Percentiles rank a stretch among this genome's conserved stretches.
Conservation (phyloP, 2,329 filamentous ascomycete species). For the Apiospora hydei region DNA sequence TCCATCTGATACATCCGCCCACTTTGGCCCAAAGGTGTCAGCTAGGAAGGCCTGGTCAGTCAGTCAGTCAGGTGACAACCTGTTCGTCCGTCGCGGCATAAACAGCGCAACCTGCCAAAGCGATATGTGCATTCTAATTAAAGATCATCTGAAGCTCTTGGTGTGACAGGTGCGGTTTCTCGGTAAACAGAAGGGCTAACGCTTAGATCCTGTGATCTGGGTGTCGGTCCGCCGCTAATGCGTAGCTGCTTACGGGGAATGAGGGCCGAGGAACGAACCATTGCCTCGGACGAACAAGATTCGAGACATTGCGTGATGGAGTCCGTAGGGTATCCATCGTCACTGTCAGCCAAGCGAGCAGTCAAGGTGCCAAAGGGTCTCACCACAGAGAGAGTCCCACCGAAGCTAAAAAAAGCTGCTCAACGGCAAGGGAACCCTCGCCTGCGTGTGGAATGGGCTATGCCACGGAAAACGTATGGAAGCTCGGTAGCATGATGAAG, state of each 20-base stretch:
- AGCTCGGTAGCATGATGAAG: slow-evolving; percentile 3
- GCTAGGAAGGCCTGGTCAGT: slow-evolving; percentile 6
- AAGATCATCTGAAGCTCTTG: slow-evolving; percentile 21
- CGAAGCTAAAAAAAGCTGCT: not conserved
- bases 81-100: slow-evolving; percentile 16
- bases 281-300: slow-evolving; percentile 19
- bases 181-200: slow-evolving; percentile 13
- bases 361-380: not conserved
- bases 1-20: slow-evolving; percentile 10
- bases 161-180: slow-evolving; percentile 22
- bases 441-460: not conserved
- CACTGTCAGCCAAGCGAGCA: not conserved
- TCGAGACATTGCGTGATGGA: slow-evolving; percentile 16
- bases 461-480: slow-evolving; percentile 12
- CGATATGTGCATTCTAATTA: slow-evolving; percentile 14
- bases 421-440: not conserved
- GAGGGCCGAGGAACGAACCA: slow-evolving; percentile 15
- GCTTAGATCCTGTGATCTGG: slow-evolving; percentile 18
- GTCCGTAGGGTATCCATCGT: slow-evolving; percentile 8
- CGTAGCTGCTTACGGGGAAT: slow-evolving; percentile 6
- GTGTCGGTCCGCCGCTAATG: slow-evolving; percentile 17
- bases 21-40: slow-evolving; percentile 6
- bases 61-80: not conserved
- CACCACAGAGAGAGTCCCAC: not conserved
- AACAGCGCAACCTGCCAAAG: slow-evolving; percentile 6